Base-by-base conservation (phyloP, 768 basidiomycete species). In the Leucosporidium yakuticum region DNA sequence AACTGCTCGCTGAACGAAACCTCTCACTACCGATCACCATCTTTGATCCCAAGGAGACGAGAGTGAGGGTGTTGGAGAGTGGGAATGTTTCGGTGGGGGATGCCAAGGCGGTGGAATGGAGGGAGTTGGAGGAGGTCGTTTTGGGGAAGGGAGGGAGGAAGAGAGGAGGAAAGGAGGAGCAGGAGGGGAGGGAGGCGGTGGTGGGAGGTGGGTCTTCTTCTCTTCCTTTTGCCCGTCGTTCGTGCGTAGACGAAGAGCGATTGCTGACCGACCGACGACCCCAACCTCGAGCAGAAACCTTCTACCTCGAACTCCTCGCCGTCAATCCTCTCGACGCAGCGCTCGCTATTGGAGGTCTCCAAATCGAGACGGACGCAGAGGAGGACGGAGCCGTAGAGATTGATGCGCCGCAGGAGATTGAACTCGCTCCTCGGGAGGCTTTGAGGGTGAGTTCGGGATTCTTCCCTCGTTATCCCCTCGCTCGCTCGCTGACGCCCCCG, bases 21-120 rank as follows among this genome's bases (percentile, higher is more conserved):
- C 77, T 65, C 51, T 80, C 81, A 48, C 78, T 92, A 23, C 88
- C 91, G 0, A 80, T 90, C 59, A 82, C 82, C 1, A 83, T 96
- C 65, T 89, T 86, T 76, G 79, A 84, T 59, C 79, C 82, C 23
- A 81, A 81, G 60, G 81, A 83, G 62, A 88, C 87, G 23, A 80
- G 81, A 23, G 71, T 90, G 7, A 81, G 87, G 25, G 81, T 89
- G 56, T 23, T 34, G 23, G 31, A 55, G 34, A 51, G 51, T 4
- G 61, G 61, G 36, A 59, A 44, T 23, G 48, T 60, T 4, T 59
- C 27, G 19, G 58, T 15, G 0, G 64, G 27, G 39, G 56, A 32
- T 6, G 48, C 49, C 36, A 11, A 23, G 50, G 0, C n/a, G 56
- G 55, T n/a, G 23, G 20, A 21, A 9, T 92, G 91, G 91, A 80